phyloP scores from a whole-genome alignment of 768 basidiomycete species.

The Kwoniella sp. region DNA sequence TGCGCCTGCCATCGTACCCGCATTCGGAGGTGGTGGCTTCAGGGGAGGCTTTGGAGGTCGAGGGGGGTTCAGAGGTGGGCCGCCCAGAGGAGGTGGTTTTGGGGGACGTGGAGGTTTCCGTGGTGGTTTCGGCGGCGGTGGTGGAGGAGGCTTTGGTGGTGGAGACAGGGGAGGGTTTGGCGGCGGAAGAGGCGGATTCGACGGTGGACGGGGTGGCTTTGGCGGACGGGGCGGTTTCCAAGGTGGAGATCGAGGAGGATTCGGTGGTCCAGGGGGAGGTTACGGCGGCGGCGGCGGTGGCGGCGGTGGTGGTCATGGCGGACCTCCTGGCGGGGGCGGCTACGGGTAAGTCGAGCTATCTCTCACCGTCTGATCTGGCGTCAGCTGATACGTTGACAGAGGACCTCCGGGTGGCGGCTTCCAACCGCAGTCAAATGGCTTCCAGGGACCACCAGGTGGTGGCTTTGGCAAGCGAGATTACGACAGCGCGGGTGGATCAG shows the following conservation, averaged over 20 bases:
- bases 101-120: slow-evolving; percentile 46
- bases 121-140: slow-evolving; percentile 31
- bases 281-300: slow-evolving; percentile 16
- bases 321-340: slow-evolving; percentile 30
- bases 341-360: slow-evolving; percentile 20
- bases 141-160: slow-evolving; percentile 51
- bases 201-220: slow-evolving; percentile 34
- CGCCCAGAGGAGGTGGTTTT: slow-evolving; percentile 24
- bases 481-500: slow-evolving; percentile 17
- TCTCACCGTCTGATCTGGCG: not conserved
- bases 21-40: slow-evolving; percentile 50
- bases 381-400: not conserved
- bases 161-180: slow-evolving; percentile 38
- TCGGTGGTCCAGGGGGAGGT: slow-evolving; percentile 13
- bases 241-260: slow-evolving; percentile 9
- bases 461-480: slow-evolving; percentile 38
- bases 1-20: slow-evolving; percentile 51
- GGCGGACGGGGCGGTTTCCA: slow-evolving; percentile 14
- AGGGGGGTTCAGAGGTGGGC: slow-evolving; percentile 33
- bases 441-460: slow-evolving; percentile 29
- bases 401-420: slow-evolving; percentile 17
- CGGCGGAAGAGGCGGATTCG: slow-evolving; percentile 24
- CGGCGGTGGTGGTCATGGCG: slow-evolving; percentile 54
- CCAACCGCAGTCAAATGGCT: slow-evolving; percentile 17
- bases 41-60: slow-evolving; percentile 53